A percentile compares a stretch with the other conserved stretches of the same genome.
These are phyloP conservation scores for Entrophospora sp. DNA, from an alignment of 192 early-diverging fungal species.

Conservation along the genomic window DNA sequence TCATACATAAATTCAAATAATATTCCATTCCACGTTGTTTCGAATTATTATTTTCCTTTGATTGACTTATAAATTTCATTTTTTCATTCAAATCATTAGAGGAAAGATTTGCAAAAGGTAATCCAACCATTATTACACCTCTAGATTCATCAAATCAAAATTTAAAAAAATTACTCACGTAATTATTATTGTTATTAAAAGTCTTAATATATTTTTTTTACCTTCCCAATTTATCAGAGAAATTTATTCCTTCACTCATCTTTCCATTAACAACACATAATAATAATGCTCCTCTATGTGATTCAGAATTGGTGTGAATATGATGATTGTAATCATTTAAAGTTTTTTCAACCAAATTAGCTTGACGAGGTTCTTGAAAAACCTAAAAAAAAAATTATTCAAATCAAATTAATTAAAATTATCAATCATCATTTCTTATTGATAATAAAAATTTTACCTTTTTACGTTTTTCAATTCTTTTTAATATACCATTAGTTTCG, in stretches of 20 bases:
- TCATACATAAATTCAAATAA: conserved; percentile 64
- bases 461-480: conserved; percentile 51
- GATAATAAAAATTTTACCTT: conserved; percentile 27
- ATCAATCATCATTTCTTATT: neutral
- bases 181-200: no score
- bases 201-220: neutral
- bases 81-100: conserved; percentile 73
- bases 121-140: conserved; percentile 77
- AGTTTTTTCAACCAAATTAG: conserved; percentile 43
- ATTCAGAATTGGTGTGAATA: conserved; percentile 30
- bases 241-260: conserved; percentile 91
- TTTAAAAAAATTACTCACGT: neutral
- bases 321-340: conserved; percentile 51
- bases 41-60: conserved; percentile 17
- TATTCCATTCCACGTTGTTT: conserved; percentile 50
- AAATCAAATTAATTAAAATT: no score
- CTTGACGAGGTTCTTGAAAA: conserved; percentile 60
- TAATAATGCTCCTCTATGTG: conserved; percentile 58
- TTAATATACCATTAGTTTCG: conserved; percentile 33
- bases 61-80: conserved; percentile 52
- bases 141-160: neutral
- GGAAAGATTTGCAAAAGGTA: conserved; percentile 75
- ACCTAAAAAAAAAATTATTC: conserved; percentile 46
- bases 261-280: conserved; percentile 87
- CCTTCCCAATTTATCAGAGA: conserved; percentile 77